Evolutionary conservation across 2,329 filamentous ascomycete species (phyloP).

Genomic region (Ceratocystis cubensis): DNA sequence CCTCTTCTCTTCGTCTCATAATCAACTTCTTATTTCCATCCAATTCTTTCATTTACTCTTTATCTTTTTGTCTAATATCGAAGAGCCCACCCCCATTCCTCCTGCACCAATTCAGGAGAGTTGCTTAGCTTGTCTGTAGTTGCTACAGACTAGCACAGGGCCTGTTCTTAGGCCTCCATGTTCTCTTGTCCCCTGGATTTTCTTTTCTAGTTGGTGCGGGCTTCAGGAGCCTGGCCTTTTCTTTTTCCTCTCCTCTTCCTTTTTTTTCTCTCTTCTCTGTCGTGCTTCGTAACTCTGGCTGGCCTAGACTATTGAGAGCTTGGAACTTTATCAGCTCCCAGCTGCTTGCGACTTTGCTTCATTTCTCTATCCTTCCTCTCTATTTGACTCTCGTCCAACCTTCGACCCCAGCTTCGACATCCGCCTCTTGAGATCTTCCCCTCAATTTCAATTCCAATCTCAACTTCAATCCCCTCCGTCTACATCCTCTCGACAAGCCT

Average conservation of each 20-base stretch:
- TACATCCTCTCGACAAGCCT: slow-evolving; percentile 3
- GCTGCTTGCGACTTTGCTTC: neutral
- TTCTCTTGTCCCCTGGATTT: slow-evolving; percentile 1
- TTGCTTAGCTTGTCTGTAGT: neutral
- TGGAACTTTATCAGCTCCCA: slow-evolving; percentile 1
- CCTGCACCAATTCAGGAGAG: slow-evolving; percentile 7
- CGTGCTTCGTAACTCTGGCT: slow-evolving; percentile 5
- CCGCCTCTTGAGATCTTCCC: slow-evolving; percentile 1
- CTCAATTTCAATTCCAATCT: neutral
- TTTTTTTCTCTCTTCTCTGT: neutral
- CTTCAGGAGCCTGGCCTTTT: slow-evolving; percentile 13
- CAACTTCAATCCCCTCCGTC: neutral
- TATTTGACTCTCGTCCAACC: neutral
- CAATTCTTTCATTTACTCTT: neutral
- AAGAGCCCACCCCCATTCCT: neutral
- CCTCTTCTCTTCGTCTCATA: neutral
- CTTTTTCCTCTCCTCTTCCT: slow-evolving; percentile 11
- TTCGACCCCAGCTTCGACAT: slow-evolving; percentile 2
- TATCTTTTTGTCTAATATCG: neutral
- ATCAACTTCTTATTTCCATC: neutral
- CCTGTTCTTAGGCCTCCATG: neutral
- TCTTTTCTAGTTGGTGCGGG: slow-evolving; percentile 5
- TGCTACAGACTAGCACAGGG: neutral
- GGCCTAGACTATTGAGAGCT: neutral
- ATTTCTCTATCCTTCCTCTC: neutral